Base-by-base conservation (phyloP, 2,329 filamentous ascomycete genomes). In the Phaeosphaeria sp. region DNA sequence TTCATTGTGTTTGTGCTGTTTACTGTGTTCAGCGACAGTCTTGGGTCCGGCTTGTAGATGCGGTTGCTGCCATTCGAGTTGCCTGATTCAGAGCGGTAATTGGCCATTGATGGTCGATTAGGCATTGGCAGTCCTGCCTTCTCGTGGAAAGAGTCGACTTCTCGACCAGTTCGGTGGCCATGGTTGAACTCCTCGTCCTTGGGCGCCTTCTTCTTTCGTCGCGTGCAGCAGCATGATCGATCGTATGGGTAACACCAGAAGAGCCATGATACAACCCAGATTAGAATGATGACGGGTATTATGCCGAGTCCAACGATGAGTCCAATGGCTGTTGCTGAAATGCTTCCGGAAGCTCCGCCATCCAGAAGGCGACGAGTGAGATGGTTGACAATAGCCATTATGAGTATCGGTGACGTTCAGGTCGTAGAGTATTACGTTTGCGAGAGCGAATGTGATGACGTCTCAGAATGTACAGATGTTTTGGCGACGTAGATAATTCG, bases 221-320 rank as follows among this genome's bases (percentile, higher is more conserved):
- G 65, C 20, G 59, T 62, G 61, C 68, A 71, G 47, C 66, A 71
- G 54, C 66, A 69, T 52, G 63, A 67, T 42, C 68, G 68, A 17
- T 60, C 59, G 11, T 63, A 59, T 43, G 63, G 56, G 47, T 71
- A 71, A 50, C 61, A 62, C 57, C 67, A 69, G n/a, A 74, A 64
- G 5, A 72, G 65, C 62, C 66, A 74, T 25, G 66, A 54, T 23
- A 69, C 66, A 3, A 68, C 59, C 56, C 67, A 69, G 49, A 66
- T 57, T 23, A 68, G 52, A 23, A 66, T 60, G 39, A 73, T 60
- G 47, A 63, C 62, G 18, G 71, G 71, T 15, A 73, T 46, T 13
- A 72, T 52, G 47, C 66, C 69, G 7, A 72, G 46, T 22, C 63
- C 58, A 46, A 74, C 52, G 27, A 74, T 67, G 30, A 72, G 55